Evolutionary conservation across 228 moss, liverwort and hornwort genomes (phyloP), one percentile per base, ranked within the genome.

Genomic region (Sphagnum magellanicum): DNA sequence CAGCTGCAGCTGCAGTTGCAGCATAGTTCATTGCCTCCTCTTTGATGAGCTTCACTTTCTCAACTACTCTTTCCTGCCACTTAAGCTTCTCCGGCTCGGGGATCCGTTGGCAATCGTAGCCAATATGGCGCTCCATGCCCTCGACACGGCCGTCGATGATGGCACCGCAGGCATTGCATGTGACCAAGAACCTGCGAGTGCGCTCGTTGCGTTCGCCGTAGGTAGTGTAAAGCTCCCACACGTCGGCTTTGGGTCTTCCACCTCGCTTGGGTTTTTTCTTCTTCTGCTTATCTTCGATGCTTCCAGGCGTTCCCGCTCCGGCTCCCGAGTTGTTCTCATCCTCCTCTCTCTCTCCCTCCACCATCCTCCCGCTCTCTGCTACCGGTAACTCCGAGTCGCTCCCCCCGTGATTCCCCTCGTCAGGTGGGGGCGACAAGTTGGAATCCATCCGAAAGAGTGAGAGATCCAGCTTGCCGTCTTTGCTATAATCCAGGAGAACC

Each of bases 41-140:
- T 61, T 70, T 70, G 10, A 70, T 47, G 5, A 61, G 61, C 62
- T 62, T 70, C 61, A 70, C 51, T 46, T 70, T 70, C 70, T 70
- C 70, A 14, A 70, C 70, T 11, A 70, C 70, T 51, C 51, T 62
- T 51, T 70, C 70, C 32, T 63, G 70, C 70, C 70, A 70, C 51
- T 70, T 70, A 10, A 51, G 46, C 51, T 70, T 70, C 70, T 70
- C 74, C 8, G 53, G 68, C 68, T 74, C 74, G 3, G 68, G 51
- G 10, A 68, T 53, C 60, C 55, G 51, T 11, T 62, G 16, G 61
- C 68, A 74, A 16, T 74, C 74, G 8, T 74, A 74, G 51, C 68
- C 74, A 15, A 74, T 60, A 63, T 74, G 74, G 52, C 68, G 67
- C 68, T 74, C 74, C 74, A 74, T 74, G n/a, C 68, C 74, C 50